Evolutionary conservation across 306 rosid genomes (phyloP), one percentile per base, ranked within the genome.

Genomic region (Vachellia collinsii): DNA sequence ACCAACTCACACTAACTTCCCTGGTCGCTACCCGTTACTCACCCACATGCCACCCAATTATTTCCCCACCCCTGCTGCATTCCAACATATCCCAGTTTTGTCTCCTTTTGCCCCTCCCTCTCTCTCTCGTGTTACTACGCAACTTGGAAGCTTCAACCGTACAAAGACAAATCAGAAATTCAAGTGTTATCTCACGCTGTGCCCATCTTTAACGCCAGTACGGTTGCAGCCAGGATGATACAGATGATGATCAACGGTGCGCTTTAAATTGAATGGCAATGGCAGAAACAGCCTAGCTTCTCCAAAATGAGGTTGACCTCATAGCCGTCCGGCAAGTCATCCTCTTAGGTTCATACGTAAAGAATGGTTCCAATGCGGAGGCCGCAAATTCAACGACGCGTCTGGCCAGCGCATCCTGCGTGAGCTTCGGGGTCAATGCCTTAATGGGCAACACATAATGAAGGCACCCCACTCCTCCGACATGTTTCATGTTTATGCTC

Each of bases 351-450:
- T 29, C 34, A 0, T 29, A 2, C 1, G 34, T 29, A 2, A 29
- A 29, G 34, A 16, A 53, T 19, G 11, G 1, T 3, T 41, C 72
- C 7, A 67, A n/a, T 67, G 34, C 50, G 62, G 22, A n/a, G 44
- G 54, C 34, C 6, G 16, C 41, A 56, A 39, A 47, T 76, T 82
- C 85, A 76, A 82, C 38, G 73, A 70, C 81, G 77, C 71, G 81
- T n/a, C 51, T 37, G 43, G 3, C 6, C 73, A 34, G 46, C 81
- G 1, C 19, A 58, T 37, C 23, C 48, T 12, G 56, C 53, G 56
- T 43, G 11, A 9, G 10, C 8, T 20, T 68, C 10, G 51, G 14
- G 25, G 22, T 23, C 37, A 59, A 23, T 11, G 50, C 34, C 34
- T 29, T 2, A 29, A 29, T 29, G 34, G 25, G 23, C 7, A 10